Evolutionary conservation across 306 rosid genomes (phyloP).

Genomic region (Comarum palustre): DNA sequence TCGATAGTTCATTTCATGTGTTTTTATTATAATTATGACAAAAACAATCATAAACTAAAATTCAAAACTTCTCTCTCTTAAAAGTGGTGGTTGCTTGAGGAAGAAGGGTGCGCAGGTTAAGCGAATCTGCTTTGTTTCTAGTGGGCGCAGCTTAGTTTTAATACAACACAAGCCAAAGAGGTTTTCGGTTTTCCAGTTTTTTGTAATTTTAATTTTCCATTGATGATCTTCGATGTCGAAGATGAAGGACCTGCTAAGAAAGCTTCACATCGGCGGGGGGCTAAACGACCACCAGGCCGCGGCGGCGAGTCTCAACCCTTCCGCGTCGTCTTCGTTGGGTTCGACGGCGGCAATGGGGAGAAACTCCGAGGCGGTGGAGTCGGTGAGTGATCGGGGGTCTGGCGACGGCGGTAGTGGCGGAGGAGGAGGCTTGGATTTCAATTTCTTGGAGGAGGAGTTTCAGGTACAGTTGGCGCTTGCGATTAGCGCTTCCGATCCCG

Average conservation of each 20-base stretch:
- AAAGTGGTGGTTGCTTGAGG: slow-evolving; percentile 50
- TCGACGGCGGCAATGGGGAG: slow-evolving; percentile 43
- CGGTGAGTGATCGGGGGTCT: slow-evolving; percentile 43
- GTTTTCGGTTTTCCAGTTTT: slow-evolving; percentile 3
- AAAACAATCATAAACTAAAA: too few relatives aligned
- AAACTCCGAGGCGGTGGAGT: slow-evolving; percentile 34
- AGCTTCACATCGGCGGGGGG: slow-evolving; percentile 98
- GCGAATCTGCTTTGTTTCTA: slow-evolving; percentile 42
- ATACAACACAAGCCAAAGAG: slow-evolving; percentile 13
- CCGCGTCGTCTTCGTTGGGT: slow-evolving; percentile 28
- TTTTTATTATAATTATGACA: too few relatives aligned
- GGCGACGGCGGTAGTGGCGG: slow-evolving; percentile 26
- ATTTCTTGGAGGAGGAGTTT: slow-evolving; percentile 85
- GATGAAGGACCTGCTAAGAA: slow-evolving; percentile 91
- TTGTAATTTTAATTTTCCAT: background rate
- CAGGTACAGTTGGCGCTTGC: slow-evolving; percentile 98
- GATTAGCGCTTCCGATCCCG: slow-evolving; percentile 91
- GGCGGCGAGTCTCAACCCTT: slow-evolving; percentile 22
- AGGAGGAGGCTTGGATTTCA: slow-evolving; percentile 52
- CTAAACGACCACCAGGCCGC: slow-evolving; percentile 50
- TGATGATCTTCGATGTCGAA: slow-evolving; percentile 77
- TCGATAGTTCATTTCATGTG: too few relatives aligned
- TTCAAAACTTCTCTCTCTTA: slow-evolving; percentile 20
- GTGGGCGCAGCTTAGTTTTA: slow-evolving; percentile 35
- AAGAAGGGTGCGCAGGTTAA: slow-evolving; percentile 59